phyloP scores from a whole-genome alignment of 805 yeast genomes.

The Saccharomycopsis babjevae region DNA sequence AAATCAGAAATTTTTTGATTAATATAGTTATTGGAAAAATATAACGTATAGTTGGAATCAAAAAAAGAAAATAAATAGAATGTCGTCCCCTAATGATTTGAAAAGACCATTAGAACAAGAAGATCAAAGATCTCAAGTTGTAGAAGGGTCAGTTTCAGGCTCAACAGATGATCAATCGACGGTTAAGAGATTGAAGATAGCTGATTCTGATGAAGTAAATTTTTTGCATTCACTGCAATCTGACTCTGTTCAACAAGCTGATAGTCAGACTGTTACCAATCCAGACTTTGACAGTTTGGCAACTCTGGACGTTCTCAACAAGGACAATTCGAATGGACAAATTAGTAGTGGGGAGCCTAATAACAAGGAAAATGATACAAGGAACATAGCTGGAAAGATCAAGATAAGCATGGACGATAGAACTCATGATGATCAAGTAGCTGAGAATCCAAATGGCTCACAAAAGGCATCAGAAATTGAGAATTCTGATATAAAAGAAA shows the following conservation, averaged over 20 bases:
- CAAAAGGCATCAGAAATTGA: not conserved
- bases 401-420: too few species aligned
- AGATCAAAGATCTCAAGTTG: not conserved
- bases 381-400: too few species aligned
- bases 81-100: not conserved
- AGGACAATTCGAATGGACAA: too few species aligned
- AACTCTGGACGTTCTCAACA: too few species aligned
- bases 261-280: not conserved
- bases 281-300: not conserved
- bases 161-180: not conserved
- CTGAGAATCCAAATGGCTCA: too few species aligned
- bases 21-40: not conserved
- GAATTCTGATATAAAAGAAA: not conserved
- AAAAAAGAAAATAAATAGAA: not conserved
- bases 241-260: not conserved
- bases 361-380: too few species aligned
- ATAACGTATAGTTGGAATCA: not conserved
- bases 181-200: not conserved
- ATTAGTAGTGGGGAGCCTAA: too few species aligned
- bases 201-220: not conserved
- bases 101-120: not conserved
- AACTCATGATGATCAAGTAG: too few species aligned
- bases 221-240: too few species aligned
- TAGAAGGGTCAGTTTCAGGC: not conserved
- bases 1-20: too few species aligned